Evolutionary conservation across 176 grass and related monocot species (phyloP).

Genomic region (Puya raimondii): DNA sequence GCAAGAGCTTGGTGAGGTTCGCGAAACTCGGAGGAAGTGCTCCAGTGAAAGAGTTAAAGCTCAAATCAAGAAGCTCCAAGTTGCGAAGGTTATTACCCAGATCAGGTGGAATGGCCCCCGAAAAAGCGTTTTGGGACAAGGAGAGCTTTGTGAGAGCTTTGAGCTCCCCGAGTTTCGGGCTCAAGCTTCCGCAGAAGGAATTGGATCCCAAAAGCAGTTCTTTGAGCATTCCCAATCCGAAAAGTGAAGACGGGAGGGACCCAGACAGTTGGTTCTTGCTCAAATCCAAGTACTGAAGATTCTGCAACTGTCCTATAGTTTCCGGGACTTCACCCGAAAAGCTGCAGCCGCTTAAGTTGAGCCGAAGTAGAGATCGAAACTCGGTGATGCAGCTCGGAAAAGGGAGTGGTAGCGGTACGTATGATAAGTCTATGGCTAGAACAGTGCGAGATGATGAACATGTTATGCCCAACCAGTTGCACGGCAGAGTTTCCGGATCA

Average conservation of each 20-base stretch:
- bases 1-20: constrained; percentile 56
- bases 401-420: constrained; percentile 34
- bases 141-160: constrained; percentile 48
- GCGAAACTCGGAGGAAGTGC: constrained; percentile 41
- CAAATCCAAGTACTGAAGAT: constrained; percentile 57
- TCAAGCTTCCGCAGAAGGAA: constrained; percentile 45
- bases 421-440: constrained; percentile 63
- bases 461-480: constrained; percentile 65
- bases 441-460: constrained; percentile 39
- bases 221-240: constrained; percentile 41
- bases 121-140: constrained; percentile 47
- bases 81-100: constrained; percentile 49
- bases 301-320: constrained; percentile 29
- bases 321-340: constrained; percentile 61
- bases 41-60: constrained; percentile 52
- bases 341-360: constrained; percentile 77
- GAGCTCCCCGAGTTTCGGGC: constrained; percentile 44
- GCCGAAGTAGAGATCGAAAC: constrained; percentile 42
- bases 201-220: constrained; percentile 57
- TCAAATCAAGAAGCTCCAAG: constrained; percentile 56
- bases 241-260: constrained; percentile 43
- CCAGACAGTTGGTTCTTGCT: constrained; percentile 64
- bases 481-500: constrained; percentile 56
- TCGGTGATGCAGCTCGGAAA: constrained; percentile 48
- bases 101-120: constrained; percentile 48